A percentile compares a stretch with the other conserved stretches of the same genome.
Conservation (phyloP, 2,329 filamentous ascomycete species). For the Pezicula neosporulosa region DNA sequence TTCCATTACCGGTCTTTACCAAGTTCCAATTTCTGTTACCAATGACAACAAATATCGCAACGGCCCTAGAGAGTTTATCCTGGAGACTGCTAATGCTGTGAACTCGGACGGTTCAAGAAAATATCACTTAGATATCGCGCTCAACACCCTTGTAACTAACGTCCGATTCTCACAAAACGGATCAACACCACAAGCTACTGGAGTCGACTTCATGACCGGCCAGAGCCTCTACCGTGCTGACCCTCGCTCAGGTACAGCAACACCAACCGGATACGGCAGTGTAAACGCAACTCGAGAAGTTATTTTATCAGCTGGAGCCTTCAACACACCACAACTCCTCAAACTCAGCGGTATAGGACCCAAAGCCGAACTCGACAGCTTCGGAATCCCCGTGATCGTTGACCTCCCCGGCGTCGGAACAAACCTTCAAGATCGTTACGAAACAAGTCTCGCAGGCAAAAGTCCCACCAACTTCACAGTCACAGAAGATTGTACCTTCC, state of each 20-base stretch:
- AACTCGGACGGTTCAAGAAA: constrained; percentile 14
- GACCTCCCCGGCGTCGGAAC: constrained; percentile 62
- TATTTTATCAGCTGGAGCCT: constrained; percentile 43
- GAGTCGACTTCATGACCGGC: constrained; percentile 38
- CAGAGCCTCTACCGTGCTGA: constrained; percentile 41
- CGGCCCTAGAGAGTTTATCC: constrained; percentile 15
- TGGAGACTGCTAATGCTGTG: constrained; percentile 15
- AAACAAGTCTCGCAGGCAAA: constrained; percentile 42
- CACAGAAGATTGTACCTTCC: constrained; percentile 31
- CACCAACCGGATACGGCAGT: constrained; percentile 15
- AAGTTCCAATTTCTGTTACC: constrained; percentile 10
- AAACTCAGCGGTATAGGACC: constrained; percentile 43
- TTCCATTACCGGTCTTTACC: constrained; percentile 10
- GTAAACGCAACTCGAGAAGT: constrained; percentile 37
- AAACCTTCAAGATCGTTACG: constrained; percentile 56
- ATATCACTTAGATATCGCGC: constrained; percentile 15
- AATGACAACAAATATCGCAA: constrained; percentile 8
- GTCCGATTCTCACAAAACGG: constrained; percentile 29
- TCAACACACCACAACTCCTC: constrained; percentile 43
- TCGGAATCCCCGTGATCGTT: constrained; percentile 47
- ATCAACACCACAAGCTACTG: constrained; percentile 29
- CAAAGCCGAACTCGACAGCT: constrained; percentile 29
- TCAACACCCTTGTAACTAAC: constrained; percentile 33
- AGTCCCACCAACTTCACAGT: constrained; percentile 33
- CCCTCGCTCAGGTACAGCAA: constrained; percentile 29